phyloP scores from a whole-genome alignment of 1,284 basidiomycete species.

The Ceratobasidium theobromae region DNA sequence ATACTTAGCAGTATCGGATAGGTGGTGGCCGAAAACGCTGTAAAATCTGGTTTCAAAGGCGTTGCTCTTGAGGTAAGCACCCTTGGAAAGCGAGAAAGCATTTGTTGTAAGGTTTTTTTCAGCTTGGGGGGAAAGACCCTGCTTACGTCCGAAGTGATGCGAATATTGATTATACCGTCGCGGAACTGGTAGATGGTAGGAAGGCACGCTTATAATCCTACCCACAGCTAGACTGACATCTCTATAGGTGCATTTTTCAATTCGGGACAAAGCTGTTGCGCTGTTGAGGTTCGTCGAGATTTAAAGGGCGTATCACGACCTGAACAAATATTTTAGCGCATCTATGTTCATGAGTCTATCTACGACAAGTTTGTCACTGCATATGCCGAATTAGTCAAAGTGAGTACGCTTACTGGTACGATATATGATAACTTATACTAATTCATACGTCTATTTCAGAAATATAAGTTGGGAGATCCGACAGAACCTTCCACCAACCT shows the following conservation, averaged over 20 bases:
- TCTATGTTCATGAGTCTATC: conserved; percentile 87
- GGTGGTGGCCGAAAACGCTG: conserved; percentile 57
- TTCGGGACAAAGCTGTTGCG: conserved; percentile 91
- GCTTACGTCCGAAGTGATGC: conserved; percentile 90
- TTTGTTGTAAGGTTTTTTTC: conserved; percentile 34
- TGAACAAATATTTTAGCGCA: conserved; percentile 58
- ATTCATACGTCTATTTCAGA: conserved; percentile 45
- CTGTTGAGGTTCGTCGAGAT: conserved; percentile 61
- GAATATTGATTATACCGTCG: conserved; percentile 78
- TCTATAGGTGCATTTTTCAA: conserved; percentile 84
- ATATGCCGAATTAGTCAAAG: conserved; percentile 74
- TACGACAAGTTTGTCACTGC: conserved; percentile 81
- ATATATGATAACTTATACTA: background rate
- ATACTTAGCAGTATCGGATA: conserved; percentile 56
- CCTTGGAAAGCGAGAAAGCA: background rate
- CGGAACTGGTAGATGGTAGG: conserved; percentile 91
- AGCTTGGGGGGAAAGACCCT: conserved; percentile 96
- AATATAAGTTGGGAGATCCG: conserved; percentile 85
- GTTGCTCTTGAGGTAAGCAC: conserved; percentile 66
- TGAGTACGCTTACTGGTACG: conserved; percentile 39
- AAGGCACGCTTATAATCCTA: conserved; percentile 34
- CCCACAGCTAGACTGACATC: conserved; percentile 1
- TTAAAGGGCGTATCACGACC: background rate
- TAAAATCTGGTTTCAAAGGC: conserved; percentile 73
- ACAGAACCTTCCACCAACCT: conserved; percentile 71